These are phyloP conservation scores for Megacollybia marginata DNA, from an alignment of 768 basidiomycete species.

Conservation along the genomic window DNA sequence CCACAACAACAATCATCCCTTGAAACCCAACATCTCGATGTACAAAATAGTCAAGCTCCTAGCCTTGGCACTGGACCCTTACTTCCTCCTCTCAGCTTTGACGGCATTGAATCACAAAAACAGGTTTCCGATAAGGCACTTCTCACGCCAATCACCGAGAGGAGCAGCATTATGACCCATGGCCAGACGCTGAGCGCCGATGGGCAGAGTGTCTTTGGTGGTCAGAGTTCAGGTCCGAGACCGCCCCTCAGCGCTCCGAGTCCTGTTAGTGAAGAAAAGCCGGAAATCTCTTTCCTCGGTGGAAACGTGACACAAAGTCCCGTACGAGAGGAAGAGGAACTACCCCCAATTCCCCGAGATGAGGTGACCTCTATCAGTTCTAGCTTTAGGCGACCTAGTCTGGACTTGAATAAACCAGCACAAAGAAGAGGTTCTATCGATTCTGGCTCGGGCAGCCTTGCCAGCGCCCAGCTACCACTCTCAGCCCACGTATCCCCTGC, in stretches of 20 bases:
- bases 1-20: constrained; percentile 23
- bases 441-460: too few species aligned
- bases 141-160: constrained; percentile 66
- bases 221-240: constrained; percentile 3
- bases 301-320: too few species aligned
- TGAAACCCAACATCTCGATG: constrained; percentile 12
- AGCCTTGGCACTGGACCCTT: constrained; percentile 29
- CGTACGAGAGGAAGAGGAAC: too few species aligned
- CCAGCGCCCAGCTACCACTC: too few species aligned
- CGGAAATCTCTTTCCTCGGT: too few species aligned
- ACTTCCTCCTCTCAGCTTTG: constrained; percentile 56
- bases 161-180: constrained; percentile 23
- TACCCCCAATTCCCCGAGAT: too few species aligned
- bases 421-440: too few species aligned
- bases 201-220: constrained; percentile 7
- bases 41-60: not conserved
- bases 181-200: constrained; percentile 17
- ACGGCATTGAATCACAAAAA: constrained; percentile 10
- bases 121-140: constrained; percentile 17
- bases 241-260: constrained; percentile 4
- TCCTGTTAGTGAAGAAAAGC: too few species aligned
- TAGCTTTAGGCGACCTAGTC: too few species aligned
- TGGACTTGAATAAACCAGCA: too few species aligned
- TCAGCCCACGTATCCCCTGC: too few species aligned
- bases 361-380: too few species aligned